Base-by-base conservation (phyloP, 2,329 filamentous ascomycete species). In the Aaosphaeria arxii region DNA sequence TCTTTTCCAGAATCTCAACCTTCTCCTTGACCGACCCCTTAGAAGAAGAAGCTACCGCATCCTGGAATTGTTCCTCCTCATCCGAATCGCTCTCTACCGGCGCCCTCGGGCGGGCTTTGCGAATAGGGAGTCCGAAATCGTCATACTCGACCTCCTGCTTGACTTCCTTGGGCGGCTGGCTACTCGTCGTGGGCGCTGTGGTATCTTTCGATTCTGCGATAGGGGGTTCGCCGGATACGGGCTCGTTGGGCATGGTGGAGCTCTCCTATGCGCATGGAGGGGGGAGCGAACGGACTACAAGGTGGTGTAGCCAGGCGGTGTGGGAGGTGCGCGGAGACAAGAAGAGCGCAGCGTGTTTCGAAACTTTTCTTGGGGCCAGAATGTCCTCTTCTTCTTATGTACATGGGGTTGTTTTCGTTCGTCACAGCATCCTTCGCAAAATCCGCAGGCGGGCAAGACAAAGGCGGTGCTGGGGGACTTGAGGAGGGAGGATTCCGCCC, bases 111-210 rank as follows among this genome's bases (percentile, higher is more conserved):
- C 65, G 51, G 43, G 57, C 77, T 58, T 76, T 80, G 64, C 75
- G 77, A 52, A 86, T 78, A 13, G 85, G 85, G 54, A 89, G 72
- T 44, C 86, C 86, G 65, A 89, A 89, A 56, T 89, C 86, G 66
- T 89, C 86, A 50, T 84, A 71, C 60, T 86, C 82, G 43, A 67
- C 57, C 11, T 56, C 60, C 40, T 52, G 52, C 11, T 47, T 35
- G 13, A 49, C 46, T 28, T 42, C 52, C 45, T 53, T 52, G 41
- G 46, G 32, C 30, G 49, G 49, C 33, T 52, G 47, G 40, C 28
- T 49, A 43, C 56, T 50, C 35, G 54, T 45, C 33, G 39, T 28
- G 17, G 17, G 3, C 17, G 17, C 17, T 24, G 17, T 24, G 2
- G 39, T 41, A 13, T 33, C 51, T 49, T 59, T 58, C 41, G 52